Conservation (phyloP, 1,284 basidiomycete species). For the Wallemia ichthyophaga region DNA sequence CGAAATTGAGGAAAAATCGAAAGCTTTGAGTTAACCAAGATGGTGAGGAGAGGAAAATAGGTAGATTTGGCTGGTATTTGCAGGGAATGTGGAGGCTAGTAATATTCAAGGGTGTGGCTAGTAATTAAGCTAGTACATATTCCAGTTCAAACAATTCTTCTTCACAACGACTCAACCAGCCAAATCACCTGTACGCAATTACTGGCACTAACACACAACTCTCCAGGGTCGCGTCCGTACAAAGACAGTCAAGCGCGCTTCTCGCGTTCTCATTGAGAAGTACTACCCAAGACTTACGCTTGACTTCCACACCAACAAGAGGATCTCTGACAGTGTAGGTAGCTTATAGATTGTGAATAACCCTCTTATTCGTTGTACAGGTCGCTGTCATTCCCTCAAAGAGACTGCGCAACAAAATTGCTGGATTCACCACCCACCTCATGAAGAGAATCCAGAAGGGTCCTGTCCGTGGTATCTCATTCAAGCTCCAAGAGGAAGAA, state of each 20-base stretch:
- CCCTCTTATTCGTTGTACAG: slow-evolving; percentile 4
- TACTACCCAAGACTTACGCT: slow-evolving; percentile 92
- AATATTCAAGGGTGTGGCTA: too few relatives aligned
- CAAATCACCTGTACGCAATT: neutral
- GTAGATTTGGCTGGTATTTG: too few relatives aligned
- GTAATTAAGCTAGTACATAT: too few relatives aligned
- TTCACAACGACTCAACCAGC: too few relatives aligned
- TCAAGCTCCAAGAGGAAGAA: slow-evolving; percentile 99
- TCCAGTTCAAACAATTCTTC: too few relatives aligned
- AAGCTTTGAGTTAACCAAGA: neutral
- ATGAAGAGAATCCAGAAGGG: slow-evolving; percentile 99
- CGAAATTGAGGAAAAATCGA: neutral
- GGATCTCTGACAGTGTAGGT: slow-evolving; percentile 54
- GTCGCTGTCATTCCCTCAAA: slow-evolving; percentile 91
- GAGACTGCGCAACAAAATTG: slow-evolving; percentile 98
- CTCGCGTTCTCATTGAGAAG: slow-evolving; percentile 97
- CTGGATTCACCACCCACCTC: slow-evolving; percentile 97
- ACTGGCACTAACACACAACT: neutral
- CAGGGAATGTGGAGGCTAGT: neutral
- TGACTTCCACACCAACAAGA: slow-evolving; percentile 98
- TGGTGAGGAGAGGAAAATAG: neutral
- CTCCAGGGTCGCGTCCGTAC: slow-evolving; percentile 94
- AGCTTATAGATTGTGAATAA: neutral
- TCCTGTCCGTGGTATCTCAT: slow-evolving; percentile 98
- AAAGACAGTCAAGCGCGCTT: slow-evolving; percentile 99